phyloP scores from a whole-genome alignment of 2,329 filamentous ascomycete genomes.

The Ophiocordyceps unilateralis region DNA sequence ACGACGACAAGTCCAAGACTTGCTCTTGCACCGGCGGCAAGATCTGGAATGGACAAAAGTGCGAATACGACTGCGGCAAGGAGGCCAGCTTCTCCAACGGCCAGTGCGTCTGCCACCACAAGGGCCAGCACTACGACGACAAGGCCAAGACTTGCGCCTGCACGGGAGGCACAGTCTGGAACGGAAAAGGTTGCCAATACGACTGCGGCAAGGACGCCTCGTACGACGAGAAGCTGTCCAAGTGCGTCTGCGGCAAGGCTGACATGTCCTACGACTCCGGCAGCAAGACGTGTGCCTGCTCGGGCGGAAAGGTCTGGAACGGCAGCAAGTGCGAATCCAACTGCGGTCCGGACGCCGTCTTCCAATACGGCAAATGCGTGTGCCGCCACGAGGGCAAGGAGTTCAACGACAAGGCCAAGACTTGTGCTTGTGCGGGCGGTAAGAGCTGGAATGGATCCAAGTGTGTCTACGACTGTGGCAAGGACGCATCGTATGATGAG shows the following conservation, averaged over 20 bases:
- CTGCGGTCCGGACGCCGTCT: slow-evolving; percentile 2
- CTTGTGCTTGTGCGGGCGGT: slow-evolving; percentile 1
- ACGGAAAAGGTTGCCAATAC: neutral
- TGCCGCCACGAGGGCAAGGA: neutral
- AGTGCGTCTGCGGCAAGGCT: slow-evolving; percentile 1
- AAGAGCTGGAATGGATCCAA: slow-evolving; percentile 1
- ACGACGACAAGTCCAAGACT: neutral
- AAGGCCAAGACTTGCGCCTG: slow-evolving; percentile 2
- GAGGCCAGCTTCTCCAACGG: neutral
- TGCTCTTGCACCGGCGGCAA: too few relatives aligned
- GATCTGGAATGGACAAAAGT: too few relatives aligned
- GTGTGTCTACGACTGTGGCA: slow-evolving; percentile 2
- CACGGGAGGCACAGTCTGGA: slow-evolving; percentile 1
- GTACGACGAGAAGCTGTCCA: neutral
- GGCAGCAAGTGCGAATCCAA: slow-evolving; percentile 1
- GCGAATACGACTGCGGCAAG: slow-evolving; percentile 1
- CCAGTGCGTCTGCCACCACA: slow-evolving; percentile 1
- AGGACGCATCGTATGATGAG: slow-evolving; percentile 2
- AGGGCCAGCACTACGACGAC: neutral
- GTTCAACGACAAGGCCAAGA: slow-evolving; percentile 1
- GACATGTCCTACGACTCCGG: slow-evolving; percentile 1
- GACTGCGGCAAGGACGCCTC: slow-evolving; percentile 3
- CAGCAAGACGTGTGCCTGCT: slow-evolving; percentile 2
- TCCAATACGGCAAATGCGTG: slow-evolving; percentile 1
- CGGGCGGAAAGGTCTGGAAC: slow-evolving; percentile 1